These are phyloP conservation scores for Solanum chmielewskii DNA, from an alignment of 257 asterid genomes.

Conservation along the genomic window DNA sequence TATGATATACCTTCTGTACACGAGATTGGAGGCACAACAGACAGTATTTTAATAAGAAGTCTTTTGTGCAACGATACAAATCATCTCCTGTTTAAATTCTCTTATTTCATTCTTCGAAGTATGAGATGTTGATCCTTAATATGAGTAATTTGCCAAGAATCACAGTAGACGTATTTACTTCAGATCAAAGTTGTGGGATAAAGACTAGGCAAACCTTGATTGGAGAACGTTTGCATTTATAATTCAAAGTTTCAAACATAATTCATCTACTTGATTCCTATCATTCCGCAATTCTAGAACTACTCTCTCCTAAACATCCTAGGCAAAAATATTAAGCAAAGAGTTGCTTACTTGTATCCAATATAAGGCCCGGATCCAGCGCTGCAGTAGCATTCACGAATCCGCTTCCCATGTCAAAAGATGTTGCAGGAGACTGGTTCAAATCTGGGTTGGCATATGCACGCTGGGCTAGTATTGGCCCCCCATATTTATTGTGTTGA, in stretches of 20 bases:
- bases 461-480: constrained; percentile 89
- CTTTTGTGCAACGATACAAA: neutral
- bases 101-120: neutral
- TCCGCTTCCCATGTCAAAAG: constrained; percentile 98
- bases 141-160: neutral
- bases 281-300: neutral
- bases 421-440: constrained; percentile 91
- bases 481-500: constrained; percentile 48
- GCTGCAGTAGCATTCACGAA: constrained; percentile 92
- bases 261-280: neutral
- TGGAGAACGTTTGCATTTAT: neutral
- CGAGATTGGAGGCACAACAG: too few relatives aligned
- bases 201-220: neutral
- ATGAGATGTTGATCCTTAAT: neutral
- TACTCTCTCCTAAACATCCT: neutral
- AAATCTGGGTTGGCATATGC: constrained; percentile 79
- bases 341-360: constrained; percentile 59
- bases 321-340: neutral
- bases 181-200: neutral
- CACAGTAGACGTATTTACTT: neutral
- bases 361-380: constrained; percentile 82
- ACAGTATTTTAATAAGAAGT: neutral
- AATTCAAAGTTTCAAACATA: neutral
- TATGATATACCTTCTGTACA: too few relatives aligned
- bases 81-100: neutral